Evolutionary conservation across 192 early-diverging fungal genomes (phyloP).

Genomic region (Mortierella alpina): DNA sequence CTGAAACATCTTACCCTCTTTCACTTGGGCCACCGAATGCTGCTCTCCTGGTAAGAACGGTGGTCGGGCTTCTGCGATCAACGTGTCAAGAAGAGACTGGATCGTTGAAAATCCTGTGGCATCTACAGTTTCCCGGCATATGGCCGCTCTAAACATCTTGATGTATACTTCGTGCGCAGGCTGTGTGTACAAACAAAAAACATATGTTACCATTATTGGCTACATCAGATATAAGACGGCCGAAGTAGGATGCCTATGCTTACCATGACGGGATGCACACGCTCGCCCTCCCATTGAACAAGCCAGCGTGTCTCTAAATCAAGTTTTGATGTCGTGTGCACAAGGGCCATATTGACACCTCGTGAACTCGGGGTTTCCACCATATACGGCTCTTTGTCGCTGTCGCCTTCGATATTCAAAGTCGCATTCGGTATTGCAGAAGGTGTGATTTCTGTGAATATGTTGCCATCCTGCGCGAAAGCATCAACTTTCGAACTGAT

Average conservation of each 20-base stretch:
- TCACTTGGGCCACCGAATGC: neutral
- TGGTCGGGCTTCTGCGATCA: slow-evolving; percentile 39
- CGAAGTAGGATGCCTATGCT: neutral
- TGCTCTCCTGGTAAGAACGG: slow-evolving; percentile 22
- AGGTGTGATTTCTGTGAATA: slow-evolving; percentile 20
- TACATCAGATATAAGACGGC: neutral
- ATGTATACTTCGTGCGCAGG: slow-evolving; percentile 21
- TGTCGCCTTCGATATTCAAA: neutral
- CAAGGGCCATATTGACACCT: slow-evolving; percentile 36
- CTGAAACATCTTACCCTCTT: slow-evolving; percentile 1
- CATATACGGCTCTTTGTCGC: neutral
- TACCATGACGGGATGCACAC: slow-evolving; percentile 29
- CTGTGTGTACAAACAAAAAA: slow-evolving; percentile 5
- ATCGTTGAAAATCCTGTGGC: neutral
- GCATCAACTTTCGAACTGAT: slow-evolving; percentile 7
- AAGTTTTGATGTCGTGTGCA: slow-evolving; percentile 33
- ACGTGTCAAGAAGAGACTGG: slow-evolving; percentile 15
- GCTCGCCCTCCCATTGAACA: slow-evolving; percentile 47
- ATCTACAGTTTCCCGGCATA: slow-evolving; percentile 17
- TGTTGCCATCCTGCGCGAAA: slow-evolving; percentile 21
- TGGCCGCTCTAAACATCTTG: slow-evolving; percentile 15
- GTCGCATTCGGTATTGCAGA: slow-evolving; percentile 12
- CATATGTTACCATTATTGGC: neutral
- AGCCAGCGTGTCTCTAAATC: slow-evolving; percentile 51
- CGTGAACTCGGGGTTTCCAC: slow-evolving; percentile 10